Base-by-base conservation (phyloP, 208 protist species). In the Trypanosoma rangeli region DNA sequence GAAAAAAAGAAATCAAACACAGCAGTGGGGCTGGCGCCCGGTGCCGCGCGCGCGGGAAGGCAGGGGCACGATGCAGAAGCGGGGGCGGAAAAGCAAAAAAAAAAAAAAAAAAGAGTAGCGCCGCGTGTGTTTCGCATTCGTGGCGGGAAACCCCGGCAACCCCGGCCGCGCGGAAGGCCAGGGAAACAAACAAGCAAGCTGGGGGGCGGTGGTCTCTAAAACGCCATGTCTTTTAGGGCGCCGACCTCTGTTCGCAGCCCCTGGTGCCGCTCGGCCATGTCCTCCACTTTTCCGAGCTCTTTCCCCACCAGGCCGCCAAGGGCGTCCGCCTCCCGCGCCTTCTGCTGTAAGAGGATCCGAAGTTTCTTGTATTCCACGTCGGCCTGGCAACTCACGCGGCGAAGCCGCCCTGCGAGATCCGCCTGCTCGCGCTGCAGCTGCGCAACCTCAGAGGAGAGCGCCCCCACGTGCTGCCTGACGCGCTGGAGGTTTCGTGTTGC, bases 401-500 rank as follows among this genome's bases (percentile, higher is more conserved):
- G 63, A 53, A 95, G 29, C 28, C 76, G 68, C 8, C 70, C 52
- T 26, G 71, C 37, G 20, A 88, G 50, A 42, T 80, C 73, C 31
- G 64, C 56, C 61, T 88, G 84, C 5, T 59, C 65, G 12, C 79
- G 74, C 33, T 67, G 63, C n/a, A 91, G 49, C 46, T 73, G 78
- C 9, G 54, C 68, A 7, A 87, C 42, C 35, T 79, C 79, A 10
- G 64, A 60, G 12, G 70, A 62, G 49, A 89, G 55, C 44, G 62
- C 59, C 56, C 92, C 84, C 7, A 93, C 74, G 28, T 87, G 87
- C 74, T 95, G 75, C 60, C 91, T 93, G 39, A 95, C 81, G 20
- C 85, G 85, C 70, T 90, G 78, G 70, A 95, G 71, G 73, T 93
- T 95, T 58, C 84, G 75, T 60, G 72, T 83, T 33, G 80, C 76